Base-by-base conservation (phyloP, 1,284 basidiomycete species). In the Pseudozyma thailandica region DNA sequence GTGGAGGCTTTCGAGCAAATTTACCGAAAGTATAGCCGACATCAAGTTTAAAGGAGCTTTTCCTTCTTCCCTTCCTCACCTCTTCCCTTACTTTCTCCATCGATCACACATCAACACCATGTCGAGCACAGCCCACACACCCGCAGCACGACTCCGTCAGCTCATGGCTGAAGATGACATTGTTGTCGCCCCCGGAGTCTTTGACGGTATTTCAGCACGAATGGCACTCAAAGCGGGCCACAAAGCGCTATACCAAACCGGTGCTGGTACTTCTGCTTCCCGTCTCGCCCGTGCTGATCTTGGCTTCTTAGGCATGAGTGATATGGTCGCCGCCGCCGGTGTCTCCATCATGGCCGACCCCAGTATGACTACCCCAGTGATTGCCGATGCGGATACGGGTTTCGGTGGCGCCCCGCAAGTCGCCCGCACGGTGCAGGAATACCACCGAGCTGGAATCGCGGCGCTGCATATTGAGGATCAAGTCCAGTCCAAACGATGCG, bases 381-480 rank as follows among this genome's bases (percentile, higher is more conserved):
- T 92, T 66, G 91, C 90, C 2, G 90, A 92, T 74, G 91, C 91
- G 2, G 90, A 92, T 78, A 91, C 90, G 42, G 91, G 90, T 85
- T 92, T 91, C 62, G 91, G 91, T 55, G 90, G 89, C 2, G 89
- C 91, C 4, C 87, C 88, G 2, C 91, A 89, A 85, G 88, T 92
- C 37, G 66, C n/a, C n/a, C n/a, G n/a, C n/a, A 92, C 90, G 2
- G 89, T 92, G 12, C 87, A 85, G 21, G 87, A 90, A 78, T 92
- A 92, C 73, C 87, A 85, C 20, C 86, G 87, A 38, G 88, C 89
- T 1, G 91, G 91, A 23, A 88, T 92, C 30, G 91, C 91, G 6
- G 91, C 85, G 0, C 84, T 91, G 73, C 91, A 92, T 82, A 91
- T 92, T 44, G 91, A 92, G 81, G 91, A 92, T 79, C 91, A 92